A percentile compares a stretch with the other conserved stretches of the same genome.
Conservation (phyloP, 768 basidiomycete genomes). For the Leccinum boreale region DNA sequence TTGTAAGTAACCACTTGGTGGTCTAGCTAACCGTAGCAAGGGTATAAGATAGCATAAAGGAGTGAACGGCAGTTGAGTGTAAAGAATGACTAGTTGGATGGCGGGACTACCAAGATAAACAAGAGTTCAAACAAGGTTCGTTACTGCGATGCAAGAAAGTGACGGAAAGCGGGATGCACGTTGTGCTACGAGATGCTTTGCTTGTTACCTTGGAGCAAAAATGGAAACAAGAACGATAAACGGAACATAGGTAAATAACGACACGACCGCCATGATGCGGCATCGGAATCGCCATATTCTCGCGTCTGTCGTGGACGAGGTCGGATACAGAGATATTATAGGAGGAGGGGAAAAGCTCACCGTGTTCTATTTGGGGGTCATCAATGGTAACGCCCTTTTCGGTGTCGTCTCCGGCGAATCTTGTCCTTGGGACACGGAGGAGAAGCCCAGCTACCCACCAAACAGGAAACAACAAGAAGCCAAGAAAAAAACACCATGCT, state of each 20-base stretch:
- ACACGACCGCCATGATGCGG: constrained; percentile 66
- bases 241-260: constrained; percentile 73
- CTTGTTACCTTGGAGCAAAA: constrained; percentile 42
- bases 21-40: constrained; percentile 7
- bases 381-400: constrained; percentile 74
- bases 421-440: constrained; percentile 56
- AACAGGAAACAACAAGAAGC: constrained; percentile 59
- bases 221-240: constrained; percentile 73
- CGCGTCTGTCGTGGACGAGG: constrained; percentile 47
- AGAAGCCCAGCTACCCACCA: constrained; percentile 61
- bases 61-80: constrained; percentile 19
- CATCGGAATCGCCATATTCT: constrained; percentile 72
- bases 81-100: constrained; percentile 13
- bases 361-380: constrained; percentile 76
- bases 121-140: constrained; percentile 12
- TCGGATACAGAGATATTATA: constrained; percentile 3
- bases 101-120: constrained; percentile 16
- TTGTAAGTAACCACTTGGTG: constrained; percentile 9
- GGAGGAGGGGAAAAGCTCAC: constrained; percentile 38
- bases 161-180: constrained; percentile 6
- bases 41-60: constrained; percentile 31
- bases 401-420: constrained; percentile 52
- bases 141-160: constrained; percentile 25
- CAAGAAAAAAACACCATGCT: constrained; percentile 77
- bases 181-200: constrained; percentile 11